A percentile compares a stretch with the other conserved stretches of the same genome.
Evolutionary conservation across 306 rosid genomes (phyloP).

Genomic region (Carpinus viminea): DNA sequence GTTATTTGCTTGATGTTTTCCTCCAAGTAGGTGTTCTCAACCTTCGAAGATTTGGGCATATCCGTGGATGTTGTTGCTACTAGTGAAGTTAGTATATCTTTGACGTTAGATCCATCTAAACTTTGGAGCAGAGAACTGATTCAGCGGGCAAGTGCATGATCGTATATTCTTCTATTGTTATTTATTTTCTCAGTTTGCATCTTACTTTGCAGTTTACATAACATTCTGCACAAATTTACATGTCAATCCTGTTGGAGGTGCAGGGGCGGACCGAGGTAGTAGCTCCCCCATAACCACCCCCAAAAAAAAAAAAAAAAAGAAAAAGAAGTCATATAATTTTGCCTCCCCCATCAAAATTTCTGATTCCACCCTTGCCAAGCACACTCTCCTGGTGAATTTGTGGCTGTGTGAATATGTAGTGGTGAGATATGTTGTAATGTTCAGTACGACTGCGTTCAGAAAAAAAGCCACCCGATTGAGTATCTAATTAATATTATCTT

Average conservation of each 20-base stretch:
- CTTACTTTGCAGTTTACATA: slow-evolving; percentile 3
- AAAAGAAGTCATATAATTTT: too few species aligned
- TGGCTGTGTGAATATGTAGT: background rate
- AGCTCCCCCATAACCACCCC: too few species aligned
- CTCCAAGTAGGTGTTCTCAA: slow-evolving; percentile 75
- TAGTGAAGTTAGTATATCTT: slow-evolving; percentile 85
- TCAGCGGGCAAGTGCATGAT: slow-evolving; percentile 65
- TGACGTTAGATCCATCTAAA: slow-evolving; percentile 86
- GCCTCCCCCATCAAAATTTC: too few species aligned
- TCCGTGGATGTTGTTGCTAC: slow-evolving; percentile 87
- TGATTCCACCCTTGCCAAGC: background rate
- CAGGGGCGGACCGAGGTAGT: too few species aligned
- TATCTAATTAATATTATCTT: background rate
- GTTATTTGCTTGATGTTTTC: background rate
- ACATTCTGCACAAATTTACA: background rate
- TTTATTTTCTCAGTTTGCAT: slow-evolving; percentile 18
- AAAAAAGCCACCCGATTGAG: background rate
- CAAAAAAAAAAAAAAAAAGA: too few species aligned
- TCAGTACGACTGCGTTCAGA: background rate
- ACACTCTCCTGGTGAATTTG: background rate
- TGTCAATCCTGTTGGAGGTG: background rate
- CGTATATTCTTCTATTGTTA: slow-evolving; percentile 17
- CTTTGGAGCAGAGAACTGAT: slow-evolving; percentile 91
- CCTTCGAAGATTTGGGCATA: slow-evolving; percentile 81
- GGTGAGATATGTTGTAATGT: background rate